Percentiles rank a stretch among this genome's conserved stretches.
phyloP scores from a whole-genome alignment of 1,284 basidiomycete species.

The Sporisorium sorghi region DNA sequence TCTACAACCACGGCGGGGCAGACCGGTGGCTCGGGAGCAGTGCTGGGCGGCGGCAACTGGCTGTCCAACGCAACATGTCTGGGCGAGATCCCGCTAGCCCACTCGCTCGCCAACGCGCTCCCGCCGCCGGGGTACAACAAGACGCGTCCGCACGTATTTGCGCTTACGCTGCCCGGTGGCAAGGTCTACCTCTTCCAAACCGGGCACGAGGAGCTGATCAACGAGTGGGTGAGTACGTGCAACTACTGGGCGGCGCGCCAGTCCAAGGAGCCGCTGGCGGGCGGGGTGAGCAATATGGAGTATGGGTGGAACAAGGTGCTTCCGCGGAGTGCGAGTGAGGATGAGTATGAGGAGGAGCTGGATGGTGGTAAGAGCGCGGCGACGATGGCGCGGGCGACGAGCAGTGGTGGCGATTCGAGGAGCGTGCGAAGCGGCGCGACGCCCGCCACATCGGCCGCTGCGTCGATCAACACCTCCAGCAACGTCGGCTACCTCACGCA shows the following conservation, averaged over 20 bases:
- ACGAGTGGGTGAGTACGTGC: slow-evolving; percentile 97
- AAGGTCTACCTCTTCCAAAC: slow-evolving; percentile 96
- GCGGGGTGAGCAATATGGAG: slow-evolving; percentile 98
- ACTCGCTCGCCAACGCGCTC: slow-evolving; percentile 86
- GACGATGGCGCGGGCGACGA: not conserved
- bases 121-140: slow-evolving; percentile 92
- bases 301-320: slow-evolving; percentile 91
- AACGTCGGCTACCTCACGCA: slow-evolving; percentile 25
- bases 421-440: slow-evolving; percentile 46
- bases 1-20: not conserved
- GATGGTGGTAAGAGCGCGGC: not conserved
- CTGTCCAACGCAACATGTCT: slow-evolving; percentile 85
- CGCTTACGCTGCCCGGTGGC: slow-evolving; percentile 87
- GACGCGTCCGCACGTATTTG: slow-evolving; percentile 91
- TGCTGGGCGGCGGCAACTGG: slow-evolving; percentile 97
- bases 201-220: slow-evolving; percentile 94
- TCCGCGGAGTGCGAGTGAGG: slow-evolving; percentile 20
- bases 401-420: slow-evolving; percentile 1
- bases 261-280: slow-evolving; percentile 90
- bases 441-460: slow-evolving; percentile 1
- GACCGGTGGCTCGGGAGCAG: slow-evolving; percentile 4
- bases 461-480: slow-evolving; percentile 15
- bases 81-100: slow-evolving; percentile 83
- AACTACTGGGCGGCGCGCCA: slow-evolving; percentile 97
- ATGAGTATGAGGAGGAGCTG: slow-evolving; percentile 71